Base-by-base conservation (phyloP, 1,284 basidiomycete genomes). In the Vanrija humicola region DNA sequence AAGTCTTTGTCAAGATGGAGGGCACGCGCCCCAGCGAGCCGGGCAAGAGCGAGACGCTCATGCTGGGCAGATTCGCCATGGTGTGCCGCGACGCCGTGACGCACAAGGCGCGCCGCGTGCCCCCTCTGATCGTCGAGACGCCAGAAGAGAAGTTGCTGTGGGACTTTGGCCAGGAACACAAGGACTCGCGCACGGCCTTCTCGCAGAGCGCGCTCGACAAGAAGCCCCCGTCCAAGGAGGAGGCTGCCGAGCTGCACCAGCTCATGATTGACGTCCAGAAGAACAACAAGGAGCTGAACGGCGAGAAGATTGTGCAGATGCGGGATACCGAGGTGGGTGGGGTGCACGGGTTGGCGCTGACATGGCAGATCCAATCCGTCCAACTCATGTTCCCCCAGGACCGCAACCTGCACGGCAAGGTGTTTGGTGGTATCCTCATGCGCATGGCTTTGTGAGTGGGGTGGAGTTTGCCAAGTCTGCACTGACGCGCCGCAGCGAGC, bases 341-440 rank as follows among this genome's bases (percentile, higher is more conserved):
- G 9, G 10, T 28, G 9, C 3, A 44, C 7, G 9, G 38, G 38
- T 40, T 21, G 38, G 46, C 18, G 14, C 43, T 18, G 18, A 23
- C 18, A 38, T 19, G 52, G 12, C 34, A 34, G 34, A 64, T 56
- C 25, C 65, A 61, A 50, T 66, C 46, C 52, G 70, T 59, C 23
- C 64, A 66, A 49, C 77, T 89, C 50, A 90, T 90, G 87, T 89
- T 89, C 69, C 88, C 89, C 0, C 88, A 90, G 77, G 87, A 89
- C 69, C 81, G 88, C 66, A 90, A 91, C 67, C 80, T 90, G 3
- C 88, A 90, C 69, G 85, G 86, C 62, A 90, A 90, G 69, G 81
- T 90, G 9, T 90, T 90, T 66, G 88, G 88, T 78, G 84, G 83
- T 72, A 72, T 81, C 60, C 68, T 85, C 43, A 83, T 85, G 82